These are phyloP conservation scores for Ophiocordyceps sinensis DNA, from an alignment of 2,329 filamentous ascomycete species.

Conservation along the genomic window DNA sequence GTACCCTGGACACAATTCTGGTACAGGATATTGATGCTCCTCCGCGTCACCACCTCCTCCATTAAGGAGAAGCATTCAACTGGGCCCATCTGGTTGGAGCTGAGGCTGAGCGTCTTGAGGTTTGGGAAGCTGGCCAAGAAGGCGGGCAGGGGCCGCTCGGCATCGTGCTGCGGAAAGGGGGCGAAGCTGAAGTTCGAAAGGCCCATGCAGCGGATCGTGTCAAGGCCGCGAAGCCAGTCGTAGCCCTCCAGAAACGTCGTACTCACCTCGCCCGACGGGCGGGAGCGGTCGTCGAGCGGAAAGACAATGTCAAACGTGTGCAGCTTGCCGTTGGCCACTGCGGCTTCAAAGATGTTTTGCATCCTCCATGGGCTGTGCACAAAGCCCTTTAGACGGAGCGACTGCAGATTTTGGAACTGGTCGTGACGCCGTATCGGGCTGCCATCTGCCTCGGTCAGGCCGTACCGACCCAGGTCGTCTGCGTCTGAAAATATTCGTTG, in stretches of 20 bases:
- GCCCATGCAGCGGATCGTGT: constrained; percentile 18
- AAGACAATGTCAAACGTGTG: constrained; percentile 22
- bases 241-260: constrained; percentile 15
- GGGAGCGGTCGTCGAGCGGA: constrained; percentile 11
- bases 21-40: constrained; percentile 18
- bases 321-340: constrained; percentile 14
- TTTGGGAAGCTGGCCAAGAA: constrained; percentile 22
- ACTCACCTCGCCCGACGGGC: constrained; percentile 11
- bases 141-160: constrained; percentile 15
- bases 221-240: constrained; percentile 20
- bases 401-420: constrained; percentile 12
- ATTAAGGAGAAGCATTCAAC: constrained; percentile 15
- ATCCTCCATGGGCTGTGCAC: constrained; percentile 11
- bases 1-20: constrained; percentile 16
- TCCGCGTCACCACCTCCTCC: constrained; percentile 15
- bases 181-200: constrained; percentile 20
- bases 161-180: constrained; percentile 11
- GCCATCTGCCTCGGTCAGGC: neutral
- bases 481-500: neutral
- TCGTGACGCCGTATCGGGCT: neutral
- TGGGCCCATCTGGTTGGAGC: constrained; percentile 14
- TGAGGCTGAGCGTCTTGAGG: constrained; percentile 20
- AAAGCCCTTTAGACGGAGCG: constrained; percentile 13
- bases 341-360: constrained; percentile 9
- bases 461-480: neutral